Conservation (phyloP, 768 basidiomycete species). For the Mycena galopus region DNA sequence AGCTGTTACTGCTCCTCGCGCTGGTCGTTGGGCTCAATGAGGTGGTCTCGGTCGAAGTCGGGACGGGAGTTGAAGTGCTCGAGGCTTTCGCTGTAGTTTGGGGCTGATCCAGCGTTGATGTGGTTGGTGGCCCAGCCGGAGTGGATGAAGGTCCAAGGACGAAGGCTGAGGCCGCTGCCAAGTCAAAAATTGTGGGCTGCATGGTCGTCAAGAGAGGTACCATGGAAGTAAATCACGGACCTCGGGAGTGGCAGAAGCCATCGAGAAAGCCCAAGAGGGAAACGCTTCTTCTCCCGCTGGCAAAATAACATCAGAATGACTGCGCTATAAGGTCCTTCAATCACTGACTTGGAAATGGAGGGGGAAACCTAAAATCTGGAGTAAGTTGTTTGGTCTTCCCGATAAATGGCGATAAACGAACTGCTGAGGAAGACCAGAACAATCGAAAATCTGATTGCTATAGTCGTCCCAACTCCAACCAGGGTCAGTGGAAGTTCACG, state of each 20-base stretch:
- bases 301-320: background rate
- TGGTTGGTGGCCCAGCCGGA: background rate
- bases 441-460: background rate
- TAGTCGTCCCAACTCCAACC: background rate
- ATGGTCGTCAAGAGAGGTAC: background rate
- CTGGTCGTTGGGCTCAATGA: background rate
- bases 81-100: background rate
- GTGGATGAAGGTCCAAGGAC: background rate
- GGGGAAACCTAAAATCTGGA: background rate
- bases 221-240: background rate
- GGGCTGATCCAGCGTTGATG: background rate
- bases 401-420: background rate
- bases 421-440: background rate
- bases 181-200: conserved; percentile 1
- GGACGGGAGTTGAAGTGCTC: background rate
- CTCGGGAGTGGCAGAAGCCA: background rate
- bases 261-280: conserved; percentile 1
- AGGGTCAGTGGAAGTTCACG: background rate
- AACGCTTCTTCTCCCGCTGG: background rate
- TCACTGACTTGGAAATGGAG: conserved; percentile 1
- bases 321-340: background rate
- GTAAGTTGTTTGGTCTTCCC: background rate
- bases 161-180: background rate
- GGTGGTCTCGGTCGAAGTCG: background rate
- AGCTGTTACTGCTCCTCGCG: background rate